A percentile compares a stretch with the other conserved stretches of the same genome.
Evolutionary conservation across 1,139 yeast genomes (phyloP).

Genomic region (Saccharomycopsis hybrid): DNA sequence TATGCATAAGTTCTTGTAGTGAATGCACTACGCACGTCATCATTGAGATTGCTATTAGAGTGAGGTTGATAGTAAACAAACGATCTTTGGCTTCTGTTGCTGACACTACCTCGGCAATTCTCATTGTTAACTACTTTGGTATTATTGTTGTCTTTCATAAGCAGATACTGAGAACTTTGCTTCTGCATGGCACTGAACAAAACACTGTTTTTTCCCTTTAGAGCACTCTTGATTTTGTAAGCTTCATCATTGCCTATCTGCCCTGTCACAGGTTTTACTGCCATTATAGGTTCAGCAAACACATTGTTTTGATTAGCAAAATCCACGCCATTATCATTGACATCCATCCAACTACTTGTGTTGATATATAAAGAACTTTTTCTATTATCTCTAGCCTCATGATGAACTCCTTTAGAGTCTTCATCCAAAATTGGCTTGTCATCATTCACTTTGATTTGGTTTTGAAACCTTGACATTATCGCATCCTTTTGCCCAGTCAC

Average conservation of each 20-base stretch:
- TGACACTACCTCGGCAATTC: too few relatives aligned
- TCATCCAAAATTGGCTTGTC: not conserved
- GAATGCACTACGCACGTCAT: slow-evolving; percentile 5
- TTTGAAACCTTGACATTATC: not conserved
- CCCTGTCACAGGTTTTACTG: not conserved
- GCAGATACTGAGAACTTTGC: too few relatives aligned
- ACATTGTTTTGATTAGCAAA: not conserved
- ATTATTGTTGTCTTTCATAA: too few relatives aligned
- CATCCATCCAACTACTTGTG: slow-evolving; percentile 13
- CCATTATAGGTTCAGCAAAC: too few relatives aligned
- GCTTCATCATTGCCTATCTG: not conserved
- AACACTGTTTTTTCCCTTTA: too few relatives aligned
- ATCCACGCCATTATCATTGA: slow-evolving; percentile 5
- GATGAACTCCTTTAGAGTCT: not conserved
- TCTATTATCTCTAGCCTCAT: not conserved
- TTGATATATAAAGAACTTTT: slow-evolving; percentile 3
- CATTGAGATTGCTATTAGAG: not conserved
- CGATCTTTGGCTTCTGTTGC: not conserved
- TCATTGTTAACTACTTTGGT: too few relatives aligned
- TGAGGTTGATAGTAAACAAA: slow-evolving; percentile 9
- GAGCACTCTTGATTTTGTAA: not conserved
- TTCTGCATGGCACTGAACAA: too few relatives aligned
- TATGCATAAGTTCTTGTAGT: slow-evolving; percentile 8
- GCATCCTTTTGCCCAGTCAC: not conserved
- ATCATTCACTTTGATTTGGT: not conserved